Base-by-base conservation (phyloP, 1,284 basidiomycete genomes). In the Ustilago cynodontis region DNA sequence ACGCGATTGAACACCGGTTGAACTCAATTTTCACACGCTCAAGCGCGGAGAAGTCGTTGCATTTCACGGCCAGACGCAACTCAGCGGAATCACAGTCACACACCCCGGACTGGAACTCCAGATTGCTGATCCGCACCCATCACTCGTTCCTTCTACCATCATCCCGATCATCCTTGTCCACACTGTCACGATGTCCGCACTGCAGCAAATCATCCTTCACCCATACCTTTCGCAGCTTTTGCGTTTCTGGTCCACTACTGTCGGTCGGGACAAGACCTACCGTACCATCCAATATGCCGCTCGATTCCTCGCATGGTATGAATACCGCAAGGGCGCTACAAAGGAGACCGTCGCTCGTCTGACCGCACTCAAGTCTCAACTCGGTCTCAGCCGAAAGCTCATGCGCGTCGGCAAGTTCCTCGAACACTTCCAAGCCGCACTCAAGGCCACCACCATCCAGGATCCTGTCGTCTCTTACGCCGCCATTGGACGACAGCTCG, bases 391-490 rank as follows among this genome's bases (percentile, higher is more conserved):
- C 55, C 83, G 87, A 53, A 88, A 88, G 82, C 85, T 98, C 58
- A 89, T 98, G 89, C 91, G 96, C 22, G 88, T 98, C 59, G 94
- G 95, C 82, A 97, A 98, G 87, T 95, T 95, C 31, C 82, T 97
- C 73, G 96, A 99, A 86, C 94, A 98, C 87, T 89, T 97, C 20
- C 97, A 99, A 87, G 91, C 94, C 3, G 94, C 94, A 24, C 88
- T 98, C 63, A 93, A 92, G 74, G 92, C 93, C n/a, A 88, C 91
- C 20, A 86, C 89, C 5, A 83, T 89, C 11, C 88, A 89, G 62
- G 89, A 90, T 82, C 85, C 90, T 24, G 88, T 90, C n/a, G 93
- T 98, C 80, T 92, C 93, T 77, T 88, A 94, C 65, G 90, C 92
- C 1, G 91, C 93, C 39, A 91, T 98, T 78, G 92, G 90, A 39